phyloP scores from a whole-genome alignment of 306 rosid species.

The Medicago truncatula region DNA sequence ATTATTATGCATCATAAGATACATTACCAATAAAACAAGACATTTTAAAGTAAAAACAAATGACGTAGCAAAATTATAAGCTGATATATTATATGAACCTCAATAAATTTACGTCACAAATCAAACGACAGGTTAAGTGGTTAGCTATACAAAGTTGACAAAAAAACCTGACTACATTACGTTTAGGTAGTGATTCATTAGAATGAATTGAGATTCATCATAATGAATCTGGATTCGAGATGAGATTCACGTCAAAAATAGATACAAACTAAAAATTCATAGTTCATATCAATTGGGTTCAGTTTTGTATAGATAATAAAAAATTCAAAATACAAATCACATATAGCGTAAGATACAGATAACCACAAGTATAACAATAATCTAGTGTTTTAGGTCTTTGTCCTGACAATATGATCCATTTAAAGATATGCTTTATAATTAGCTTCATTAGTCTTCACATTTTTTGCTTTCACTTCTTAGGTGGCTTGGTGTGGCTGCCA shows the following conservation, averaged over 20 bases:
- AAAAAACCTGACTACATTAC: background rate
- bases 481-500: slow-evolving; percentile 21
- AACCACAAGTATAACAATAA: background rate
- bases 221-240: background rate
- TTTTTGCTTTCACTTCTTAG: slow-evolving; percentile 1
- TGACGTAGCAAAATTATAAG: too few relatives aligned
- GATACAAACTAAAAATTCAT: background rate
- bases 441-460: background rate
- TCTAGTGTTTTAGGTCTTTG: background rate
- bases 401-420: background rate
- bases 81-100: background rate
- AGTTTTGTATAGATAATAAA: background rate
- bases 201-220: background rate
- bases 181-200: background rate
- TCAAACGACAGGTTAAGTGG: too few relatives aligned
- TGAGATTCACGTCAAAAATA: background rate
- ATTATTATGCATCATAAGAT: background rate
- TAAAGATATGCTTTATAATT: background rate
- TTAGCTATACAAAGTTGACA: background rate
- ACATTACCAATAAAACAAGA: background rate
- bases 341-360: background rate
- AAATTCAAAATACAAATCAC: background rate
- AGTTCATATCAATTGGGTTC: background rate
- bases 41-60: background rate
- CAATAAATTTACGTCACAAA: background rate